Evolutionary conservation across 495 filamentous ascomycete species (phyloP).

Genomic region (Delitschia confertaspora): DNA sequence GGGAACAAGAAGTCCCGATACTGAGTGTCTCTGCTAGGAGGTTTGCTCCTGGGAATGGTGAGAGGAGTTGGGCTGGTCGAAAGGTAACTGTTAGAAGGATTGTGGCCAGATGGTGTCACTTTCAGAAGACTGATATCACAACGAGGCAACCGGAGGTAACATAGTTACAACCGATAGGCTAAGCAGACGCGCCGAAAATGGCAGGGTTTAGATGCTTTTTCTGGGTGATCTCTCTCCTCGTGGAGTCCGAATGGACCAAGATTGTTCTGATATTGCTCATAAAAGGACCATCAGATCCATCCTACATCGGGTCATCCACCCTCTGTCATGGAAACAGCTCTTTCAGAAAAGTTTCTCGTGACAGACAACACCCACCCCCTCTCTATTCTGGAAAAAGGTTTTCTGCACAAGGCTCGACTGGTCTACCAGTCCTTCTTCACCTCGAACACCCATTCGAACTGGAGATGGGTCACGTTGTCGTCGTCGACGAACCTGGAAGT

Average conservation of each 20-base stretch:
- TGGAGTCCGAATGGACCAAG: no score
- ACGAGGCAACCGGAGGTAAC: no score
- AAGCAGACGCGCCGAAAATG: no score
- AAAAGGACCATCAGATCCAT: no score
- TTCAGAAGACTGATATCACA: slow-evolving; percentile 35
- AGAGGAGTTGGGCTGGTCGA: slow-evolving; percentile 55
- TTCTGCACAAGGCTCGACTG: no score
- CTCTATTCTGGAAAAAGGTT: background rate
- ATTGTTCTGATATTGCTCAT: no score
- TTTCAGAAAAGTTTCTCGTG: background rate
- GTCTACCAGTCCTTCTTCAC: slow-evolving; percentile 88
- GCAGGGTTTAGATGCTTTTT: no score
- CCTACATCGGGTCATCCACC: no score
- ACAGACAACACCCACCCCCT: background rate
- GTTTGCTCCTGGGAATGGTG: slow-evolving; percentile 38
- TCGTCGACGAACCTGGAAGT: slow-evolving; percentile 85
- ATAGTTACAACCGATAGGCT: background rate
- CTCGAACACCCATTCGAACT: slow-evolving; percentile 90
- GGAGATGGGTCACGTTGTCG: slow-evolving; percentile 72
- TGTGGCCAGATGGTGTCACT: slow-evolving; percentile 64
- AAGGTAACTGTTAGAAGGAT: slow-evolving; percentile 57
- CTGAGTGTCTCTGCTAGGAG: slow-evolving; percentile 35
- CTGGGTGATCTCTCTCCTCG: no score
- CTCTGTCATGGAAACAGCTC: no score
- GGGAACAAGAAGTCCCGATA: slow-evolving; percentile 37